Conservation (phyloP, 441 rosid species). For the Metrosideros polymorpha region DNA sequence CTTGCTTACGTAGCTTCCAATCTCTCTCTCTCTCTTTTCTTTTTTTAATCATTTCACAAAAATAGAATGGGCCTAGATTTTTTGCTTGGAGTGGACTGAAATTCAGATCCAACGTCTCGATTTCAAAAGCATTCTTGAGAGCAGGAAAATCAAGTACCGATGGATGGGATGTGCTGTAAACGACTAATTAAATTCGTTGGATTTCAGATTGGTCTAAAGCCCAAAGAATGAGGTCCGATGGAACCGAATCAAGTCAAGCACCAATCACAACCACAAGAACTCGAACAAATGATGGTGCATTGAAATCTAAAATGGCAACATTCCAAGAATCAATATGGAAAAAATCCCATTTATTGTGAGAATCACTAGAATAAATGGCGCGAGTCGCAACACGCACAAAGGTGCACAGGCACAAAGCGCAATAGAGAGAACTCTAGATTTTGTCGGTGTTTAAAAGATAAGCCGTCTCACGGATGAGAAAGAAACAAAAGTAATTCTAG, state of each 20-base stretch:
- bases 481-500: neutral
- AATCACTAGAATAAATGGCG: neutral
- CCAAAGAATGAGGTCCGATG: neutral
- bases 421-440: fast-evolving
- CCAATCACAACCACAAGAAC: neutral
- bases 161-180: neutral
- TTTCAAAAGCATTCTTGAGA: neutral
- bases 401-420: neutral
- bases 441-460: neutral
- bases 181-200: neutral
- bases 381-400: neutral
- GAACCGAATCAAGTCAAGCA: neutral
- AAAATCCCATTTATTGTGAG: neutral
- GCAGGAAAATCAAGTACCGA: neutral
- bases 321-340: neutral
- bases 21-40: neutral
- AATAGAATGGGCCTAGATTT: neutral
- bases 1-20: neutral
- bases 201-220: neutral
- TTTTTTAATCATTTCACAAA: neutral
- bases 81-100: neutral
- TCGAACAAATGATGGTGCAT: neutral
- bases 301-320: neutral
- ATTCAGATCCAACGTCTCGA: neutral
- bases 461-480: neutral